A percentile compares a stretch with the other conserved stretches of the same genome.
phyloP scores from a whole-genome alignment of 495 filamentous ascomycete species.

The Xylaria castorea region DNA sequence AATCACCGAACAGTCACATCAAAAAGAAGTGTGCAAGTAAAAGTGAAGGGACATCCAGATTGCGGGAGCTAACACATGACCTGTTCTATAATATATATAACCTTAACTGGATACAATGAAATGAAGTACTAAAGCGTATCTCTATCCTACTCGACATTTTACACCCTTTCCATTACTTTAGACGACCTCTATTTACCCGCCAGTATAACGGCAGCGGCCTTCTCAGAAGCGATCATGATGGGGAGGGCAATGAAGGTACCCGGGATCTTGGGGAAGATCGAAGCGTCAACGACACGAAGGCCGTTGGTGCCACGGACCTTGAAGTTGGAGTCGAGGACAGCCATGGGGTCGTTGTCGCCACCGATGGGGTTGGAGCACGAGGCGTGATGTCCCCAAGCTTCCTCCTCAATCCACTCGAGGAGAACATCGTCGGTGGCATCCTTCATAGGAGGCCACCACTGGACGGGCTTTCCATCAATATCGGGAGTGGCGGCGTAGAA shows the following conservation, averaged over 20 bases:
- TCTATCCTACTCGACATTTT: neutral
- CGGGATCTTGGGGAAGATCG: constrained; percentile 59
- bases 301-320: constrained; percentile 60
- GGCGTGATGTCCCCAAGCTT: constrained; percentile 67
- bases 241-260: constrained; percentile 56
- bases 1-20: too few relatives aligned
- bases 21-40: too few relatives aligned
- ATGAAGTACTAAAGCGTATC: neutral
- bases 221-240: constrained; percentile 62
- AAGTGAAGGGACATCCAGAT: too few relatives aligned
- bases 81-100: neutral
- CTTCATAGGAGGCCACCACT: constrained; percentile 55
- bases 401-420: constrained; percentile 55
- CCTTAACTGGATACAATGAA: neutral
- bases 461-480: constrained; percentile 53
- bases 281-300: constrained; percentile 68
- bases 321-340: constrained; percentile 64
- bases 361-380: constrained; percentile 65
- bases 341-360: constrained; percentile 57
- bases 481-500: constrained; percentile 53
- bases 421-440: constrained; percentile 50
- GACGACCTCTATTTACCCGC: neutral
- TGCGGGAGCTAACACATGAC: neutral
- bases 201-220: constrained; percentile 60
- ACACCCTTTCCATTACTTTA: neutral